Conservation (phyloP, 1,284 basidiomycete genomes). For the Taiwanofungus camphoratus region DNA sequence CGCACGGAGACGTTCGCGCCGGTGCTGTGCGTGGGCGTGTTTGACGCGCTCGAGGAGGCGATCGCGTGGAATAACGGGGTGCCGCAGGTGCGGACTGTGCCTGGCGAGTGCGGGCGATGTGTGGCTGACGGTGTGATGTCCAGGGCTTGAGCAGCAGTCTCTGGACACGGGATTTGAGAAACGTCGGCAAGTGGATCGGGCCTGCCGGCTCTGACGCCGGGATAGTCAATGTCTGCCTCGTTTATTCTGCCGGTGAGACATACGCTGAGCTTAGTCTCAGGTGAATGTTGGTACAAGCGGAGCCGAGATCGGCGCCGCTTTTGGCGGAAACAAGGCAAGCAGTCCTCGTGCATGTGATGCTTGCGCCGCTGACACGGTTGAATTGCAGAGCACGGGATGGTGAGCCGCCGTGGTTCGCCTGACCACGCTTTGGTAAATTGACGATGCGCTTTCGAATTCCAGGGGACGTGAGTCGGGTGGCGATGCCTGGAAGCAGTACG, state of each 20-base stretch:
- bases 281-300: slow-evolving; percentile 92
- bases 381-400: slow-evolving; percentile 72
- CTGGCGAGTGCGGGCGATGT: background rate
- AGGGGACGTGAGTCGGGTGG: slow-evolving; percentile 97
- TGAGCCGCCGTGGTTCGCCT: too few species aligned
- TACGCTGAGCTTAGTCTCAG: slow-evolving; percentile 32
- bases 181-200: slow-evolving; percentile 89
- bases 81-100: slow-evolving; percentile 45
- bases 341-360: slow-evolving; percentile 1
- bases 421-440: too few species aligned
- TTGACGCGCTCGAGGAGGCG: slow-evolving; percentile 87
- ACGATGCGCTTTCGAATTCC: too few species aligned
- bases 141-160: slow-evolving; percentile 84
- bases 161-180: slow-evolving; percentile 82
- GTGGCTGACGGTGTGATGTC: background rate
- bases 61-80: slow-evolving; percentile 92
- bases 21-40: slow-evolving; percentile 82
- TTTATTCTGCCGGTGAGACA: slow-evolving; percentile 6
- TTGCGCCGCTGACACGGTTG: slow-evolving; percentile 5
- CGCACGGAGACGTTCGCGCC: slow-evolving; percentile 84
- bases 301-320: slow-evolving; percentile 89
- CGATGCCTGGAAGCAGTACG: slow-evolving; percentile 95
- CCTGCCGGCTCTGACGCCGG: slow-evolving; percentile 82
- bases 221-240: slow-evolving; percentile 68
- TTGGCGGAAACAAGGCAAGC: slow-evolving; percentile 88